Evolutionary conservation across 257 asterid genomes (phyloP).

Genomic region (Salvia splendens): DNA sequence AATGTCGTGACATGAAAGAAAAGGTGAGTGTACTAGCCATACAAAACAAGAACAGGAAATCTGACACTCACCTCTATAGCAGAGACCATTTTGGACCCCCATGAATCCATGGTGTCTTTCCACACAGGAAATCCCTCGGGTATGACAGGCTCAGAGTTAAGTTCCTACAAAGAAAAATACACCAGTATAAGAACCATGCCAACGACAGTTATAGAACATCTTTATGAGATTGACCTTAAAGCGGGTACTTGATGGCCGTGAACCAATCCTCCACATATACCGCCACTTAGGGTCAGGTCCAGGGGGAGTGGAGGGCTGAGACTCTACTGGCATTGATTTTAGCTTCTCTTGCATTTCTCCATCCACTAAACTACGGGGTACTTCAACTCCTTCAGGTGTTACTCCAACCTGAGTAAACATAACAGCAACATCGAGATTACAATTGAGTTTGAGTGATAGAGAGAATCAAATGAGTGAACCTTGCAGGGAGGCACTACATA

Average conservation of each 20-base stretch:
- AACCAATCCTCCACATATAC: slow-evolving; percentile 98
- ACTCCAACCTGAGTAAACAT: slow-evolving; percentile 77
- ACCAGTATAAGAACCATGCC: slow-evolving; percentile 33
- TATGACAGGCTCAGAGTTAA: slow-evolving; percentile 92
- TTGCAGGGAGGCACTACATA: slow-evolving; percentile 20
- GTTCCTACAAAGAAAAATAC: slow-evolving; percentile 54
- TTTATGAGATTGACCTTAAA: slow-evolving; percentile 61
- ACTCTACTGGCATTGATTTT: slow-evolving; percentile 62
- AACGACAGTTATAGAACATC: slow-evolving; percentile 21
- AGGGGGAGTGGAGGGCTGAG: slow-evolving; percentile 62
- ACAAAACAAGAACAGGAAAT: slow-evolving; percentile 21
- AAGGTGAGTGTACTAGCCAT: slow-evolving; percentile 17
- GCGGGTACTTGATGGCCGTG: slow-evolving; percentile 68
- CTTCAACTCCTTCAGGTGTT: slow-evolving; percentile 99
- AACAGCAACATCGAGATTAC: slow-evolving; percentile 1
- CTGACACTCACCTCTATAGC: slow-evolving; percentile 66
- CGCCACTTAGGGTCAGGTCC: slow-evolving; percentile 99
- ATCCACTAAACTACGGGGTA: slow-evolving; percentile 93
- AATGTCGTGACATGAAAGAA: slow-evolving; percentile 24
- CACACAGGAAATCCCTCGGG: slow-evolving; percentile 94
- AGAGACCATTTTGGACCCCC: slow-evolving; percentile 96
- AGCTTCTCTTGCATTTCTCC: slow-evolving; percentile 84
- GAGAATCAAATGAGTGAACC: slow-evolving; percentile 14
- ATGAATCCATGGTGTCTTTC: slow-evolving; percentile 88
- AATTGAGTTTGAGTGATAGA: slow-evolving; percentile 6